A percentile compares a stretch with the other conserved stretches of the same genome.
Evolutionary conservation across 2,329 filamentous ascomycete species (phyloP).

Genomic region (Ophiostoma himal-ulmi): DNA sequence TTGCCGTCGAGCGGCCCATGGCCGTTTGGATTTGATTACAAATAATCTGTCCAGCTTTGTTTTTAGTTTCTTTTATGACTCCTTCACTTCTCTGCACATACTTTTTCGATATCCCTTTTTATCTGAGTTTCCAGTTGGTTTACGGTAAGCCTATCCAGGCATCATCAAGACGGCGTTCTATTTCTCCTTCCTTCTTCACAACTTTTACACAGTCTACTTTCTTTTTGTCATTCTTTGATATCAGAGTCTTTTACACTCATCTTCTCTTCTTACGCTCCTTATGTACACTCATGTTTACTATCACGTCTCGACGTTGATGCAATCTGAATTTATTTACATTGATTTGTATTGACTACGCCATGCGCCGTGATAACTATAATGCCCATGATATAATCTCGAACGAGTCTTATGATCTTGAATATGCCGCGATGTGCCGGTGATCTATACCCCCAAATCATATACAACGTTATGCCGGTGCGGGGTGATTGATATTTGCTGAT

Average conservation of each 20-base stretch:
- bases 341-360: neutral
- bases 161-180: neutral
- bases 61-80: neutral
- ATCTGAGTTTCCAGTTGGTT: conserved; percentile 3
- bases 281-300: conserved; percentile 16
- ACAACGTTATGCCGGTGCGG: conserved; percentile 9
- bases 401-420: neutral
- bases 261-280: conserved; percentile 9
- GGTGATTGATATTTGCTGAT: neutral
- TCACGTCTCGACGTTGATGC: conserved; percentile 6
- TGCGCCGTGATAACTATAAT: neutral
- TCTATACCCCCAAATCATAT: neutral
- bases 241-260: conserved; percentile 14
- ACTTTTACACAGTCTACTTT: neutral
- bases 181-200: conserved; percentile 11
- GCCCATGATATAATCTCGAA: neutral
- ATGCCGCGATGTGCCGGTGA: neutral
- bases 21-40: conserved; percentile 45
- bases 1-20: conserved; percentile 35
- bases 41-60: neutral
- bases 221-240: neutral
- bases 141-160: neutral
- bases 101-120: conserved; percentile 18
- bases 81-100: conserved; percentile 25
- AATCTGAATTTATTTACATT: neutral